Evolutionary conservation across 75 land plant species (phyloP), one percentile per base, ranked within the genome.

Genomic region (Picea glauca): DNA sequence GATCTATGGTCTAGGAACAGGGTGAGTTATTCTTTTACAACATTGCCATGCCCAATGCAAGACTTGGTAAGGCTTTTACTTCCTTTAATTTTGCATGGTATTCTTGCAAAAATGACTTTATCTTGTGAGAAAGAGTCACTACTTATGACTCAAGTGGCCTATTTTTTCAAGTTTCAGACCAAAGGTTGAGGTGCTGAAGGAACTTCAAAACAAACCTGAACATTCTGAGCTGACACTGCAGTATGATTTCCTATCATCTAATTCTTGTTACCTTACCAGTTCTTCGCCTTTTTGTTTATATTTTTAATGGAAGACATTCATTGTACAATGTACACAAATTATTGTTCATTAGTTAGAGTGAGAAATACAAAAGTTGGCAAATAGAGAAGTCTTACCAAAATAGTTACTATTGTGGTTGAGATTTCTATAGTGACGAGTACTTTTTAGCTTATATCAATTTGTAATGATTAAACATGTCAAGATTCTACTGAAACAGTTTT

Each of bases 1-100:
- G 56, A 98, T 98, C 20, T 98, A 88, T 84, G 99, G 99, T 40
- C 76, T 98, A 62, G 99, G 99, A 80, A 87, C 93, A 74, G 99
- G 99, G 99, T 98, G 56, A 84, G 91, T 46, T 26, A 58, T 26
- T 58, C 56, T 74, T 76, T 33, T 13, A 35, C 3, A 7, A 20
- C 18, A 21, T 70, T 43, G 73, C 14, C 26, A 20, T 18, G 73
- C 23, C 73, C 73, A 43, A 18, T 70, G 73, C 54, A 18, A 70
- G 20, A 70, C 12, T 20, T 70, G 54, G 23, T 20, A 70, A 70
- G 54, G 54, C 5, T 40, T 46, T 60, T 20, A 40, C 20, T 60
- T 58, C 18, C 58, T 67, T 18, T 20, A 17, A 70, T 31, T 70
- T 70, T 70, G 50, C 12, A 70, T 43, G 11, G 18, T 43, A 63